Conservation (phyloP, 2,329 filamentous ascomycete genomes). For the Didymella pinodella region DNA sequence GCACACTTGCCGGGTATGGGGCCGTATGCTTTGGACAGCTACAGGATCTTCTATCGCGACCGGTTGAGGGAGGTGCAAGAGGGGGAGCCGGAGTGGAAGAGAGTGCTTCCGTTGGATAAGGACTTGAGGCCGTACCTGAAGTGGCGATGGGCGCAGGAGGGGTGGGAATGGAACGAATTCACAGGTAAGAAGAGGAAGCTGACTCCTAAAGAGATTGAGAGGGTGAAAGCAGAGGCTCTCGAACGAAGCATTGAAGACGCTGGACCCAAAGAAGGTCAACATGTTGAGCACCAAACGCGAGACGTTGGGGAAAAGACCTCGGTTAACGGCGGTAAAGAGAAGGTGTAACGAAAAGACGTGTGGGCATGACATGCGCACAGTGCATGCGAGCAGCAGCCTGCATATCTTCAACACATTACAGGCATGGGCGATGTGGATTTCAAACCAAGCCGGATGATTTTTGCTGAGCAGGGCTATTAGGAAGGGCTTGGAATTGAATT, state of each 20-base stretch:
- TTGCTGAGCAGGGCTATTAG: neutral
- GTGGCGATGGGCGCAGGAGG: slow-evolving; percentile 82
- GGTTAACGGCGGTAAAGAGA: neutral
- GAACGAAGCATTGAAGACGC: slow-evolving; percentile 3
- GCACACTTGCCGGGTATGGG: slow-evolving; percentile 78
- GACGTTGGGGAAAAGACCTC: neutral
- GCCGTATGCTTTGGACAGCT: slow-evolving; percentile 85
- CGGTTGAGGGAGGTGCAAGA: slow-evolving; percentile 66
- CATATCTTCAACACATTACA: neutral
- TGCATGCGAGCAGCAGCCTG: neutral
- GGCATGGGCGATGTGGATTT: neutral
- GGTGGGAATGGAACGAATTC: slow-evolving; percentile 18
- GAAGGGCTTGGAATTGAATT: neutral
- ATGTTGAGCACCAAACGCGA: neutral
- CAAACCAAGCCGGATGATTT: no score
- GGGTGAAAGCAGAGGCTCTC: slow-evolving; percentile 1
- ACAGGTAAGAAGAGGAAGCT: slow-evolving; percentile 13
- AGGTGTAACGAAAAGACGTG: neutral
- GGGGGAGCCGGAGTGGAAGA: slow-evolving; percentile 90
- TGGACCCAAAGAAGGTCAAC: neutral
- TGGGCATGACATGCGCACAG: neutral
- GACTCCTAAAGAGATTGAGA: neutral
- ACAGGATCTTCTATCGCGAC: slow-evolving; percentile 93
- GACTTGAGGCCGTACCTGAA: slow-evolving; percentile 85
- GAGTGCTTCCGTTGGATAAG: slow-evolving; percentile 83